These are phyloP conservation scores for Citrus maxima DNA, from an alignment of 345 rosid species.

Conservation along the genomic window DNA sequence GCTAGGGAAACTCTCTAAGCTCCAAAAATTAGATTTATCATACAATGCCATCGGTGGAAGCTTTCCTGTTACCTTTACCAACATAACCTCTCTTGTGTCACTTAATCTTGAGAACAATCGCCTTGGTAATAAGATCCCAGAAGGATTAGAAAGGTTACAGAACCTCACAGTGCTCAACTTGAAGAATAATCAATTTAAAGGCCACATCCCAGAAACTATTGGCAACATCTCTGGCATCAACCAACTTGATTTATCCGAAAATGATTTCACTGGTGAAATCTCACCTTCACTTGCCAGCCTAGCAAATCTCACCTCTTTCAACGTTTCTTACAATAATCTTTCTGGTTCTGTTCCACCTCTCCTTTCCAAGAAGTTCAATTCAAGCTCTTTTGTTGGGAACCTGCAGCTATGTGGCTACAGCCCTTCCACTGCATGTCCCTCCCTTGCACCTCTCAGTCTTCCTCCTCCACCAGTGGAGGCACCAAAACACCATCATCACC, in stretches of 20 bases:
- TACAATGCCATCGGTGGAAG: constrained; percentile 69
- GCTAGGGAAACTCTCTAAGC: constrained; percentile 41
- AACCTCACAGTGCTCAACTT: constrained; percentile 63
- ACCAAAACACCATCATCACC: constrained; percentile 35
- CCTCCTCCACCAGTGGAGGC: constrained; percentile 48
- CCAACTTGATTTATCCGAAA: constrained; percentile 62
- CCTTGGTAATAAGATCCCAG: constrained; percentile 48
- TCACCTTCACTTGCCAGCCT: constrained; percentile 57
- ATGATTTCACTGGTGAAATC: constrained; percentile 65
- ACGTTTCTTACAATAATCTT: constrained; percentile 82
- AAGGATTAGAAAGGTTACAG: constrained; percentile 40
- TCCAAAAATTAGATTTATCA: constrained; percentile 66
- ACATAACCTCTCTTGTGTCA: constrained; percentile 49
- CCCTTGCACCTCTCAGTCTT: constrained; percentile 44
- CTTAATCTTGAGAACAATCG: constrained; percentile 56
- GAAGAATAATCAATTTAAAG: constrained; percentile 53
- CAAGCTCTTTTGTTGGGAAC: constrained; percentile 81
- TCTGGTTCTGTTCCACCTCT: constrained; percentile 75
- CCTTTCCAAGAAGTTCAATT: constrained; percentile 72
- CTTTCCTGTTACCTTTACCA: constrained; percentile 56
- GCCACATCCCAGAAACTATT: constrained; percentile 53
- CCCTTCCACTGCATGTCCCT: constrained; percentile 50
- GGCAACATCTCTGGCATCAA: constrained; percentile 56
- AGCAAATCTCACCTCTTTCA: constrained; percentile 63
- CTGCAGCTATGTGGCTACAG: constrained; percentile 91